phyloP scores from a whole-genome alignment of 2,329 filamentous ascomycete species.

The Ceratocystis alfenasii region DNA sequence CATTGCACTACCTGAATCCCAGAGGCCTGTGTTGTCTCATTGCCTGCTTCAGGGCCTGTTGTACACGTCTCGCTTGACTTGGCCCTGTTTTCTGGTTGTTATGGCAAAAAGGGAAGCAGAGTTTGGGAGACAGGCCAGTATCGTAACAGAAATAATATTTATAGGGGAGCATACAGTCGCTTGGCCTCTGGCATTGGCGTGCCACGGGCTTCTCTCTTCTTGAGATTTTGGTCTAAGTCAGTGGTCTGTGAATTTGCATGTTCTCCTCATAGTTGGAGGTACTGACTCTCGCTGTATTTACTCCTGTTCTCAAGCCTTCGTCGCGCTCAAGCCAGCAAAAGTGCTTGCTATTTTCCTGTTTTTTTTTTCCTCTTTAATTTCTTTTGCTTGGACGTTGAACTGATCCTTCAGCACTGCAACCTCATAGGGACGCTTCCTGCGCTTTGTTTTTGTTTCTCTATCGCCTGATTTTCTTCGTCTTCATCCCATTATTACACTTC shows the following conservation, averaged over 20 bases:
- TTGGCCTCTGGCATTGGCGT: not conserved
- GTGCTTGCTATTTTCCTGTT: not conserved
- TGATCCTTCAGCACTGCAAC: not conserved
- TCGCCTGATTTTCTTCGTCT: constrained; percentile 12
- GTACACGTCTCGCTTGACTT: not conserved
- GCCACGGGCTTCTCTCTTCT: not conserved
- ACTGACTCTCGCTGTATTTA: not conserved
- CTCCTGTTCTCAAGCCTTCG: not conserved
- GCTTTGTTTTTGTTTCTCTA: constrained; percentile 1
- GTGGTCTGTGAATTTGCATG: not conserved
- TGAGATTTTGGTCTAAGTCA: not conserved
- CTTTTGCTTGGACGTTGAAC: constrained; percentile 4
- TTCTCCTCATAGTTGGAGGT: not conserved
- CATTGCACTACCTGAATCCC: not conserved
- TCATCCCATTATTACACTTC: not conserved
- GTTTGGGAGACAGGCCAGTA: not conserved
- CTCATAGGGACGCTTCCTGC: not conserved
- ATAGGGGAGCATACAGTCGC: not conserved
- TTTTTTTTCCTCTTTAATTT: not conserved
- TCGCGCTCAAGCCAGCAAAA: not conserved
- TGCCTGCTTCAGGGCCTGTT: not conserved
- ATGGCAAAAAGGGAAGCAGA: not conserved
- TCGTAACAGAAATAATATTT: not conserved
- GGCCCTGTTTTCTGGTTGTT: not conserved
- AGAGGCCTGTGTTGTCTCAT: not conserved